A percentile compares a stretch with the other conserved stretches of the same genome.
phyloP scores from a whole-genome alignment of 306 rosid genomes.

The Leucaena leucocephala region DNA sequence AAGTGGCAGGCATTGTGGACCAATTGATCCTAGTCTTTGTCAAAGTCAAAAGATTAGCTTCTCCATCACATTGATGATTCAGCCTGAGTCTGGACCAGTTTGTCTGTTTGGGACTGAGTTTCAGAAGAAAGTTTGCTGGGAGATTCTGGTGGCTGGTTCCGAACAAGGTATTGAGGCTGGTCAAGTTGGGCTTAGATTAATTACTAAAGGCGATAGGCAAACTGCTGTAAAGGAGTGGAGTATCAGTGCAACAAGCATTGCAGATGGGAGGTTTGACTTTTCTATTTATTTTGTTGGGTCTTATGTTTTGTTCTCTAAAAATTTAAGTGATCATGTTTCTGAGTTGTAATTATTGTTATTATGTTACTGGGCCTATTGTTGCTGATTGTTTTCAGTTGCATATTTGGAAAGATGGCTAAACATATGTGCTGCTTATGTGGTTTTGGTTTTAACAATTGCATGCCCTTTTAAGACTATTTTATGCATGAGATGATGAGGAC shows the following conservation, averaged over 20 bases:
- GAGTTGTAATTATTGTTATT: constrained; percentile 2
- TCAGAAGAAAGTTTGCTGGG: constrained; percentile 93
- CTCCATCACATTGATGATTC: constrained; percentile 88
- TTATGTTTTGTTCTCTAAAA: constrained; percentile 23
- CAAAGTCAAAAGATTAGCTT: constrained; percentile 81
- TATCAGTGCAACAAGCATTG: constrained; percentile 88
- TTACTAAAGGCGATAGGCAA: constrained; percentile 96
- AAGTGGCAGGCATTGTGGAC: constrained; percentile 87
- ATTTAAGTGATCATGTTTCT: constrained; percentile 10
- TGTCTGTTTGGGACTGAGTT: constrained; percentile 95
- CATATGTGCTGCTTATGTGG: constrained; percentile 7
- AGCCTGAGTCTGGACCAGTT: constrained; percentile 98
- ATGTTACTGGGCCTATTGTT: not conserved
- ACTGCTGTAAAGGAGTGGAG: constrained; percentile 97
- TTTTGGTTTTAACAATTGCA: not conserved
- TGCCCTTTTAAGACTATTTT: not conserved
- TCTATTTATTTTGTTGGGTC: constrained; percentile 28
- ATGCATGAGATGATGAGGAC: constrained; percentile 1
- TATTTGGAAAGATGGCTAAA: constrained; percentile 4
- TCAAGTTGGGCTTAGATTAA: constrained; percentile 97
- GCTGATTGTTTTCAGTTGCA: constrained; percentile 20
- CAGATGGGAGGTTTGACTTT: constrained; percentile 88
- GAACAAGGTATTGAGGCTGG: constrained; percentile 99
- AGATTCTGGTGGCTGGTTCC: constrained; percentile 95
- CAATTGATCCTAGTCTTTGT: constrained; percentile 79